Evolutionary conservation across 306 rosid species (phyloP).

Genomic region (Quercus alba): DNA sequence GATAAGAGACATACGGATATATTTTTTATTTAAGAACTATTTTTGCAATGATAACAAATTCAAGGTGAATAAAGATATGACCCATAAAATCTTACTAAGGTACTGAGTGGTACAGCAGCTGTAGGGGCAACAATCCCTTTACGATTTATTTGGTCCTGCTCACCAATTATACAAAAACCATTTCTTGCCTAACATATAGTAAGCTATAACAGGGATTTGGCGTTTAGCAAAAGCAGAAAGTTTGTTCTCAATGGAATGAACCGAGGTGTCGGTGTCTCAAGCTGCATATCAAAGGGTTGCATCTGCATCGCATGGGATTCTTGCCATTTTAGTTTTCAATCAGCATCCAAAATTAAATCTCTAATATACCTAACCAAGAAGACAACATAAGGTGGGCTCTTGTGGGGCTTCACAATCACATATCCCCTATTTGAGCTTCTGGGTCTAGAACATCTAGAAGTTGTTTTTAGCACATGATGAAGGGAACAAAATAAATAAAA

Average conservation of each 20-base stretch:
- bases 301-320: too few relatives aligned
- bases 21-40: neutral
- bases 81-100: neutral
- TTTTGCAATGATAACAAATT: neutral
- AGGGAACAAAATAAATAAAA: constrained; percentile 12
- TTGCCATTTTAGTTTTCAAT: neutral
- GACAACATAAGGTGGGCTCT: neutral
- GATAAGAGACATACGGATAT: neutral
- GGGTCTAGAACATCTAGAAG: neutral
- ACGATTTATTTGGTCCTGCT: constrained; percentile 3
- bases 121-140: neutral
- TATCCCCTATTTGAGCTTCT: constrained; percentile 2
- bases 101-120: neutral
- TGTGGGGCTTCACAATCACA: neutral
- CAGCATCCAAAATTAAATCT: too few relatives aligned
- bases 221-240: neutral
- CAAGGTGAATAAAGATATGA: neutral
- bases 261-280: neutral
- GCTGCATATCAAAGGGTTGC: neutral
- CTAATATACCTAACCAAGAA: neutral
- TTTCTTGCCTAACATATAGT: neutral
- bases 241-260: neutral
- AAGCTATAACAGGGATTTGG: neutral
- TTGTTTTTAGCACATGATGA: constrained; percentile 1
- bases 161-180: neutral